Conservation (phyloP, 2,329 filamentous ascomycete genomes). For the Ophiostoma sp. region DNA sequence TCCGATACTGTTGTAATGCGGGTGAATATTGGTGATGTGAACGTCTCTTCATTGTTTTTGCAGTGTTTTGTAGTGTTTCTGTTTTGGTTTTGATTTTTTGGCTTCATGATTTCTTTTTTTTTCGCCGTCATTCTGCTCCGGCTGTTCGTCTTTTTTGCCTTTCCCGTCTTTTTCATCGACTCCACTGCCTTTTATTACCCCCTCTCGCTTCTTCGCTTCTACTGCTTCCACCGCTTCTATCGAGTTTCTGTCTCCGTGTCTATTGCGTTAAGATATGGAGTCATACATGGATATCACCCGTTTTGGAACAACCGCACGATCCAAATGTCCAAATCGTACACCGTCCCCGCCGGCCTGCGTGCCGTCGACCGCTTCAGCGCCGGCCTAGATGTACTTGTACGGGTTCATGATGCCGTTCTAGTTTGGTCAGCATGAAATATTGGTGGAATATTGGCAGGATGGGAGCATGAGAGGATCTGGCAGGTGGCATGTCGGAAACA, state of each 20-base stretch:
- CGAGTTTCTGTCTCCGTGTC: not conserved
- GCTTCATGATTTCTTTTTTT: not conserved
- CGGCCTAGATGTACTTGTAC: conserved; percentile 84
- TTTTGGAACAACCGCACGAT: not conserved
- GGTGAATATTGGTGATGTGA: not conserved
- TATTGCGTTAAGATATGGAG: not conserved
- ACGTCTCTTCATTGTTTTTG: not conserved
- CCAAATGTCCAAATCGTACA: not conserved
- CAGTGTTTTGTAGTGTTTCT: not conserved
- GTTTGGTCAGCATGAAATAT: conserved; percentile 29
- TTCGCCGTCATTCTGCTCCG: not conserved
- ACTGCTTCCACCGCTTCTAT: not conserved
- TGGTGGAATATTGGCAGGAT: not conserved
- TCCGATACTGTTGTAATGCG: not conserved
- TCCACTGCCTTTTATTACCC: not conserved
- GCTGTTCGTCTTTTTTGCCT: not conserved
- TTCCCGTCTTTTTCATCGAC: not conserved
- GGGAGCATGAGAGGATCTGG: not conserved
- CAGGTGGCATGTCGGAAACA: not conserved
- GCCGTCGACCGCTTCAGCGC: not conserved
- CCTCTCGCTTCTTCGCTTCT: not conserved
- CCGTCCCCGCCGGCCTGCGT: not conserved
- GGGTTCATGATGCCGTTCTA: conserved; percentile 99
- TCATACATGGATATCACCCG: not conserved
- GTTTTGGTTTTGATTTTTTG: not conserved